Percentiles rank a stretch among this genome's conserved stretches.
Evolutionary conservation across 2,329 filamentous ascomycete genomes (phyloP).

Genomic region (Celoporthe dispersa): DNA sequence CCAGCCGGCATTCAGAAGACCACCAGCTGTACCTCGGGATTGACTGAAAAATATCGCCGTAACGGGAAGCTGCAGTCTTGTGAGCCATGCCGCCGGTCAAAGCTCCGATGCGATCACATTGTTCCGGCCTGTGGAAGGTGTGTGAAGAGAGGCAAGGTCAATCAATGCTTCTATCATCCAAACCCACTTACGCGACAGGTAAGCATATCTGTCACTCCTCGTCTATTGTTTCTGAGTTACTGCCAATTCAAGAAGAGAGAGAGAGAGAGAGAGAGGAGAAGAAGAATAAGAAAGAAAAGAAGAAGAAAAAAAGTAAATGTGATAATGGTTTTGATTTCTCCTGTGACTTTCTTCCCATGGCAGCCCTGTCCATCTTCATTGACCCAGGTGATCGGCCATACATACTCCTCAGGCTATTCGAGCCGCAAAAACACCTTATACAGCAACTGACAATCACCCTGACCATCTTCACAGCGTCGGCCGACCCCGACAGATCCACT

Average conservation of each 20-base stretch:
- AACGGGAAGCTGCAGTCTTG: constrained; percentile 44
- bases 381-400: not conserved
- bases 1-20: constrained; percentile 16
- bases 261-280: not conserved
- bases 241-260: not conserved
- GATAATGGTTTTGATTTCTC: not conserved
- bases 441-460: not conserved
- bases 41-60: constrained; percentile 40
- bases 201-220: constrained; percentile 27
- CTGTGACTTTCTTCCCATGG: not conserved
- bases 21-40: constrained; percentile 28
- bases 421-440: not conserved
- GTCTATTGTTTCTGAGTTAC: not conserved
- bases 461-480: constrained; percentile 30
- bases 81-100: constrained; percentile 41
- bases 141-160: constrained; percentile 37
- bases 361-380: not conserved
- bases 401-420: not conserved
- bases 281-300: not conserved
- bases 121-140: constrained; percentile 41
- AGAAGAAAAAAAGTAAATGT: not conserved
- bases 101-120: constrained; percentile 42
- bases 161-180: constrained; percentile 42
- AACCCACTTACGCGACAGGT: constrained; percentile 37
- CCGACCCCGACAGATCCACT: constrained; percentile 25